A percentile compares a stretch with the other conserved stretches of the same genome.
These are phyloP conservation scores for Citrullus amarus DNA, from an alignment of 306 rosid genomes.

Conservation along the genomic window DNA sequence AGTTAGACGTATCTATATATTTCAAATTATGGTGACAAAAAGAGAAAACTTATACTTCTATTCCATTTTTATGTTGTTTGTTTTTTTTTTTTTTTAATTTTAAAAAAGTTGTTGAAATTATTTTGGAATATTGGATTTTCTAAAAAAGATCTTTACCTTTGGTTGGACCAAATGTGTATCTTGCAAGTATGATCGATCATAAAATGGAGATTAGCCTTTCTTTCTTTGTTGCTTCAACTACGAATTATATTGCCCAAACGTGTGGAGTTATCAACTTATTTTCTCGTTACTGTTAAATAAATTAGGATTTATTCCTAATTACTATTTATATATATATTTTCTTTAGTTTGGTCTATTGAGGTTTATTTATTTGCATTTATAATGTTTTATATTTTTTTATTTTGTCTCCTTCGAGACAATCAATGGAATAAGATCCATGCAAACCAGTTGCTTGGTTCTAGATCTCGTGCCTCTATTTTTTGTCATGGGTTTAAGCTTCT, in stretches of 20 bases:
- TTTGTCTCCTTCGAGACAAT: no score
- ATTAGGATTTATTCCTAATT: no score
- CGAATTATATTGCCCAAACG: background rate
- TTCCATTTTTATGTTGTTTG: background rate
- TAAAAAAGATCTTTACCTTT: background rate
- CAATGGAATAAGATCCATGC: no score
- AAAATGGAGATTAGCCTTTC: background rate
- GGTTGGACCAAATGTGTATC: background rate
- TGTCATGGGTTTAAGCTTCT: no score
- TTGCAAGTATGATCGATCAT: background rate
- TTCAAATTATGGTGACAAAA: background rate
- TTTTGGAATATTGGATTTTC: background rate
- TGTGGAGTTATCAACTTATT: background rate
- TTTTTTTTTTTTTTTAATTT: no score
- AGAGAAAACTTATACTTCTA: background rate
- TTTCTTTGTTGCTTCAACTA: background rate
- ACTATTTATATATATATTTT: no score
- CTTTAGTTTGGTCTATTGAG: no score
- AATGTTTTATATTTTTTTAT: no score
- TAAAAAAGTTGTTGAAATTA: background rate
- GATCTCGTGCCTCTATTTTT: no score
- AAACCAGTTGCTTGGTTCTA: no score
- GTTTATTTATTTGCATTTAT: no score
- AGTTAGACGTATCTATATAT: no score
- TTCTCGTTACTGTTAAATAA: background rate